Evolutionary conservation across 2,329 filamentous ascomycete genomes (phyloP).

Genomic region (Colletotrichum agaves): DNA sequence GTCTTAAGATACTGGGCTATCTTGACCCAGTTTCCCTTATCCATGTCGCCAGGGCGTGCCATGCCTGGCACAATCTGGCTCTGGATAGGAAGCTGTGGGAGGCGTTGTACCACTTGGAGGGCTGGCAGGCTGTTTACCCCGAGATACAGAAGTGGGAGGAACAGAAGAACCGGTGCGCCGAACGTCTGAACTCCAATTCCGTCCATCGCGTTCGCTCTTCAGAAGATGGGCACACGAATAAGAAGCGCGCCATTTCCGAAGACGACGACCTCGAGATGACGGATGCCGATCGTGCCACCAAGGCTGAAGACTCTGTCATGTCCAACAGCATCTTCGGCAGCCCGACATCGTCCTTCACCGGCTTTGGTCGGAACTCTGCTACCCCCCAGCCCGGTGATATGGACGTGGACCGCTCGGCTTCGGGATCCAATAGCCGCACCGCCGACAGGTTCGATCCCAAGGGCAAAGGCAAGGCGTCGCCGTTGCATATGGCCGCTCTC

Average conservation of each 20-base stretch:
- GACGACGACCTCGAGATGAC: slow-evolving; percentile 61
- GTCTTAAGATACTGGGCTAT: slow-evolving; percentile 87
- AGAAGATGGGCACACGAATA: slow-evolving; percentile 63
- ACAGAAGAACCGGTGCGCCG: slow-evolving; percentile 55
- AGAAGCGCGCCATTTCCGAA: slow-evolving; percentile 64
- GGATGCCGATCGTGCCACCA: slow-evolving; percentile 45
- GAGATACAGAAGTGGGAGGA: slow-evolving; percentile 77
- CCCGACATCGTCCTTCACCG: slow-evolving; percentile 30
- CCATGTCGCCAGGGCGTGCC: slow-evolving; percentile 80
- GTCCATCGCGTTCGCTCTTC: slow-evolving; percentile 55
- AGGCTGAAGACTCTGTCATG: slow-evolving; percentile 40
- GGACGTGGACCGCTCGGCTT: slow-evolving; percentile 49
- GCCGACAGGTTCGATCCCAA: slow-evolving; percentile 48
- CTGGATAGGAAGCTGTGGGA: slow-evolving; percentile 90
- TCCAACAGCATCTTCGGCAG: slow-evolving; percentile 45
- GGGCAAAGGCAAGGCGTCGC: slow-evolving; percentile 41
- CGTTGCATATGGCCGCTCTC: slow-evolving; percentile 27
- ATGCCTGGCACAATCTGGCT: slow-evolving; percentile 83
- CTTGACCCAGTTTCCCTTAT: slow-evolving; percentile 85
- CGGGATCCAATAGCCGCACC: slow-evolving; percentile 43
- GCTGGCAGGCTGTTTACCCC: slow-evolving; percentile 78
- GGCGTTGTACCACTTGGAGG: slow-evolving; percentile 82
- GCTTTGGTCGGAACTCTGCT: slow-evolving; percentile 10
- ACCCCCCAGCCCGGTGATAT: slow-evolving; percentile 41
- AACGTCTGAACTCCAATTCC: slow-evolving; percentile 51